Base-by-base conservation (phyloP, 2,329 filamentous ascomycete genomes). In the Penicillium digitatum region DNA sequence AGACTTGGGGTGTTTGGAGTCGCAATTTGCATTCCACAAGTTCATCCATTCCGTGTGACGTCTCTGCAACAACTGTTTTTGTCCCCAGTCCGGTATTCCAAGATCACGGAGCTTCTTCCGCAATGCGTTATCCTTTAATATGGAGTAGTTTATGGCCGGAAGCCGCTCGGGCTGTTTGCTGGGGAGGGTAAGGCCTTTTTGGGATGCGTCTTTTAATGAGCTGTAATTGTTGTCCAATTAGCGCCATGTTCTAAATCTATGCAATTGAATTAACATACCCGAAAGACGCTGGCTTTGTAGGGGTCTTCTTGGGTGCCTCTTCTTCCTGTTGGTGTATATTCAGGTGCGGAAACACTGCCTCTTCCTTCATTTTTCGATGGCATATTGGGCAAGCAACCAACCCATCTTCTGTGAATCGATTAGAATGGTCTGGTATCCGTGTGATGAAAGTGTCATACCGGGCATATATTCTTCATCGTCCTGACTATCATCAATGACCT, bases 11-110 rank as follows among this genome's bases (percentile, higher is more conserved):
- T 78, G 78, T 34, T 82, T 82, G 2, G 92, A 88, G 72, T 99
- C 94, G 74, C 91, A 96, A 69, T 99, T 99, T 11, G 95, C 89
- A 71, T 99, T 99, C 88, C 90, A 96, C 18, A 99, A 76, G 35
- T 94, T 96, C 48, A 94, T 81, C 92, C 92, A 99, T 72, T 99
- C 94, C 24, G 84, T 89, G 67, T 97, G 92, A 18, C 95, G 83
- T 61, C 81, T 83, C 69, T 93, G 87, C 51, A 97, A 78, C 1
- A 92, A 78, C 43, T 81, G 76, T 43, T 87, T 87, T 0, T 81
- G 73, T 0, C 94, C 94, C 56, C 76, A 79, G 10, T 80, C 82
- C 0, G 90, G 87, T 54, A 97, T 86, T 1, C 92, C 90, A 1
- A 94, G 78, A 3, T 96, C 90, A 18, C 78, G 72, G 39, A 99